A percentile compares a stretch with the other conserved stretches of the same genome.
phyloP scores from a whole-genome alignment of 2,329 filamentous ascomycete species.

The Colletotrichum sp. region DNA sequence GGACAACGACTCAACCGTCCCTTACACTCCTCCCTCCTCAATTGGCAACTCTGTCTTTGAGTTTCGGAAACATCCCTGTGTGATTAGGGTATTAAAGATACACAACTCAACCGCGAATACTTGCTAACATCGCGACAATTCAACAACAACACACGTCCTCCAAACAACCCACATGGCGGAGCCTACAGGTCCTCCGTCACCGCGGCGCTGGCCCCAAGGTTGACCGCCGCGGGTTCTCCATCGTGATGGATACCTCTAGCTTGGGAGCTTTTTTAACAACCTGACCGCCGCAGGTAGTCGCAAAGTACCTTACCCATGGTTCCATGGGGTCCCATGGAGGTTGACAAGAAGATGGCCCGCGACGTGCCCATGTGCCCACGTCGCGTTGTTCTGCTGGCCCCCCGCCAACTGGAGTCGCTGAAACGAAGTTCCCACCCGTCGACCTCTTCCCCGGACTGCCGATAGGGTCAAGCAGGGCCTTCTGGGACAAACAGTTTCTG shows the following conservation, averaged over 20 bases:
- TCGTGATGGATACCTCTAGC: neutral
- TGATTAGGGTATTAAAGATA: neutral
- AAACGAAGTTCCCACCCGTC: conserved; percentile 10
- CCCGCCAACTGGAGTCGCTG: neutral
- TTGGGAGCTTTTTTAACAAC: neutral
- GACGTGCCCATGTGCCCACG: conserved; percentile 1
- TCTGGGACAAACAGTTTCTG: neutral
- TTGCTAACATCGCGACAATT: neutral
- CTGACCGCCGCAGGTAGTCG: conserved; percentile 1
- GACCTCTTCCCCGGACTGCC: conserved; percentile 16
- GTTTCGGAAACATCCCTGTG: neutral
- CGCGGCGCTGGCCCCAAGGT: neutral
- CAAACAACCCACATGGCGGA: conserved; percentile 11
- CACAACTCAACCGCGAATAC: neutral
- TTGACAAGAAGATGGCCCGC: neutral
- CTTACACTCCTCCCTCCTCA: neutral
- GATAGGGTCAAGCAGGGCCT: conserved; percentile 5
- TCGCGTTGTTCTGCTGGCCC: neutral
- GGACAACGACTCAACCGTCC: neutral
- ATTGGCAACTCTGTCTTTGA: neutral
- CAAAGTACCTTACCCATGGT: conserved; percentile 2
- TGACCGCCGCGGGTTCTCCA: neutral
- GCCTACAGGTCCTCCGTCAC: neutral
- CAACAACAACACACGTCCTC: neutral
- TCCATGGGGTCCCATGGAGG: neutral